Base-by-base conservation (phyloP, 108 stramenopile genomes). In the Schizochytrium sp. region DNA sequence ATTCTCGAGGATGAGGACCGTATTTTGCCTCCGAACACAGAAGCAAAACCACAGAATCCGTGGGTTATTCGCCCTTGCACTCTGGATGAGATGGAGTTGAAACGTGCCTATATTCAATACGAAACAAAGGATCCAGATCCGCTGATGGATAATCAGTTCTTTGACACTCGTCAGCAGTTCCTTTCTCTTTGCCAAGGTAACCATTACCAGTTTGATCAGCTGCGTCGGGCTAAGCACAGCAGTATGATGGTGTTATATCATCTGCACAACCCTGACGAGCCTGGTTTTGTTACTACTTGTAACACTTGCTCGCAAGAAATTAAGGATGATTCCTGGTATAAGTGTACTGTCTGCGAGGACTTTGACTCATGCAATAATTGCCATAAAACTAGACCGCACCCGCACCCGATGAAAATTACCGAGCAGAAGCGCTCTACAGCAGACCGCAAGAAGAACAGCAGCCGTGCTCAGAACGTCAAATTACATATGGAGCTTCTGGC, bases 241-340 rank as follows among this genome's bases (percentile, higher is more conserved):
- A 96, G 96, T 1, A 98, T 98, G 98, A 98, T 99, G 99, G 97
- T 98, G 4, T 89, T 99, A 87, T 98, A 98, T 95, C 99, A 99
- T 93, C 89, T 98, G 73, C 97, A 97, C 92, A 97, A 98, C 90
- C 93, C 97, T 28, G 97, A 97, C 91, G 97, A 96, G 60, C 97
- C 98, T 12, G 96, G 97, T 89, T 98, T 98, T 93, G 96, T 98
- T 10, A 96, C 96, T 90, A 95, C 95, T 64, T 98, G 97, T 88
- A 94, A 96, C n/a, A 92, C 95, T 41, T 97, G 96, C 83, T 94
- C 94, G 8, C 92, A 95, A 56, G 96, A 97, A 89, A 97, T 97
- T 87, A 89, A 96, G 46, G 69, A 90, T 38, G 96, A 96, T 47
- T 94, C 93, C 72, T 91, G 96, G 15, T 98, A 93, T 90, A 96